Conservation (phyloP, 352 stramenopile species). For the Pythium dissimile region DNA sequence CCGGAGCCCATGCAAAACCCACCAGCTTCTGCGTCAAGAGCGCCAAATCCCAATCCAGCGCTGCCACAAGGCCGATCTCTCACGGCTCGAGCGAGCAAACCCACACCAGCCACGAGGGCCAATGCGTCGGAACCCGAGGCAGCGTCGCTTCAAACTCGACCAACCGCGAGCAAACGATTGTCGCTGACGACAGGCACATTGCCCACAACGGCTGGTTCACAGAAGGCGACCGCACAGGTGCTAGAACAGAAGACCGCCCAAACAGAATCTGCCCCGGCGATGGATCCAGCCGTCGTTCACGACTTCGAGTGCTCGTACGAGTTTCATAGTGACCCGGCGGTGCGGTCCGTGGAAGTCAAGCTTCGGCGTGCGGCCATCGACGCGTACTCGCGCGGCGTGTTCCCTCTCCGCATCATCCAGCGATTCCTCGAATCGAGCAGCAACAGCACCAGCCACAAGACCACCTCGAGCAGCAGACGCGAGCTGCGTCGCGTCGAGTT, state of each 20-base stretch:
- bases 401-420: conserved; percentile 66
- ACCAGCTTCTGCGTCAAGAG: too few species aligned
- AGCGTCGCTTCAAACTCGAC: not conserved
- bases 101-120: not conserved
- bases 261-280: too few species aligned
- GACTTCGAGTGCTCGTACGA: conserved; percentile 73
- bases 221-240: too few species aligned
- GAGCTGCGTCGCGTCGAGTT: conserved; percentile 86
- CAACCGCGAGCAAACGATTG: not conserved
- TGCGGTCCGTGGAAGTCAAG: conserved; percentile 85
- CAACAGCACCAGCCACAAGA: conserved; percentile 22
- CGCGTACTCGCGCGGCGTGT: conserved; percentile 59
- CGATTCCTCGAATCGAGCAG: conserved; percentile 53
- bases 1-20: too few species aligned
- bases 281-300: too few species aligned
- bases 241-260: too few species aligned
- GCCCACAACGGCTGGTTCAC: too few species aligned
- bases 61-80: not conserved
- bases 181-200: too few species aligned
- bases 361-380: conserved; percentile 67
- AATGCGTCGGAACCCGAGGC: not conserved
- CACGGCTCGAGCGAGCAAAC: not conserved
- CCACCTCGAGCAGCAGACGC: conserved; percentile 16
- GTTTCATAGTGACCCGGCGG: conserved; percentile 76
- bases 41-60: not conserved